Conservation (phyloP, 208 protist species). For the Leishmania tropica region DNA sequence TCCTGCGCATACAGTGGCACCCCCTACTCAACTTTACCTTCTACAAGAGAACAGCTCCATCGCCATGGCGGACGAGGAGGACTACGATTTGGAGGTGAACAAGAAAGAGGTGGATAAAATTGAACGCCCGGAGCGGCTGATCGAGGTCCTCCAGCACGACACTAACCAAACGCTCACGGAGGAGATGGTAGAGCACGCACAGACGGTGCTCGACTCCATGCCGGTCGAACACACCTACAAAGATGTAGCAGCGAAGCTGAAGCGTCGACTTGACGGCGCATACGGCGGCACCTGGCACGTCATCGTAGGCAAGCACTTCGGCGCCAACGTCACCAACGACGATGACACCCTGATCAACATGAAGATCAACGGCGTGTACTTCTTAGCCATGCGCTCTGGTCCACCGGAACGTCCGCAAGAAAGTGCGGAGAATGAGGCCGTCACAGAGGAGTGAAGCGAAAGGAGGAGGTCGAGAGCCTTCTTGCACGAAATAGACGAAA, state of each 20-base stretch:
- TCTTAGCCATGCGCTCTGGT: constrained; percentile 78
- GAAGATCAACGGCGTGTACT: constrained; percentile 74
- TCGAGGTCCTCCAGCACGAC: constrained; percentile 63
- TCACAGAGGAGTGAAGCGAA: constrained; percentile 3
- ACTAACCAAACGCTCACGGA: constrained; percentile 54
- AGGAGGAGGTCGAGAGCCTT: neutral
- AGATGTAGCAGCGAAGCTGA: constrained; percentile 69
- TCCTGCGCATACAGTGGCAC: neutral
- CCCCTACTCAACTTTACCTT: neutral
- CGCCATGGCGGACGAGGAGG: constrained; percentile 63
- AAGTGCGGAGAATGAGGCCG: neutral
- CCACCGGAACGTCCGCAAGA: constrained; percentile 67
- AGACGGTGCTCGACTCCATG: constrained; percentile 57
- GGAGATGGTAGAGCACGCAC: constrained; percentile 70
- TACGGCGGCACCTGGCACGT: constrained; percentile 85
- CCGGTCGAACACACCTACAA: constrained; percentile 62
- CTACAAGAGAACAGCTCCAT: neutral
- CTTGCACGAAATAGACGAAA: neutral
- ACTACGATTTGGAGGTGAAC: constrained; percentile 47
- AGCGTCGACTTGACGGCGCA: constrained; percentile 65
- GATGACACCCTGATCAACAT: constrained; percentile 84
- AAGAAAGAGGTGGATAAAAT: constrained; percentile 21
- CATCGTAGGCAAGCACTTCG: constrained; percentile 86
- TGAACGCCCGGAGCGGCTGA: constrained; percentile 39
- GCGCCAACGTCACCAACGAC: constrained; percentile 87